Evolutionary conservation across 179 eudicot genomes (phyloP).

Genomic region (Carnegiea gigantea): DNA sequence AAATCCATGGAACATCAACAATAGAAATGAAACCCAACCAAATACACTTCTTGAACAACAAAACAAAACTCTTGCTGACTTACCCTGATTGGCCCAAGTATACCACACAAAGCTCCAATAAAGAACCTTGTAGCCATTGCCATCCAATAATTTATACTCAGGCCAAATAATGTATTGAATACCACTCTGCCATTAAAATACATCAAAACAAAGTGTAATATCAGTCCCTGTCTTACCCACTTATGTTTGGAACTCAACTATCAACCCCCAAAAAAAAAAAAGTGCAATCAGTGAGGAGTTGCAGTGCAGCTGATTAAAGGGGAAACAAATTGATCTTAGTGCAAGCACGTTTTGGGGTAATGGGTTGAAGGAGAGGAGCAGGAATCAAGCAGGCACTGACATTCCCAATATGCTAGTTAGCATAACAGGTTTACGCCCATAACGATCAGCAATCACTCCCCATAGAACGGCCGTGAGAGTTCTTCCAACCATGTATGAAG

Average conservation of each 20-base stretch:
- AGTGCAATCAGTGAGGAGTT: constrained; percentile 5
- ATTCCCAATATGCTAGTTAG: constrained; percentile 50
- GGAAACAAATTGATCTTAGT: background rate
- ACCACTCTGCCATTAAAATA: constrained; percentile 48
- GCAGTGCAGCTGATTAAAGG: background rate
- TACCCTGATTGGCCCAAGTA: constrained; percentile 53
- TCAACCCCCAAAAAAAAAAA: background rate
- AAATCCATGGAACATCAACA: background rate
- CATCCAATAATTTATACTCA: constrained; percentile 84
- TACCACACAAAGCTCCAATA: constrained; percentile 66
- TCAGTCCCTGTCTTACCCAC: background rate
- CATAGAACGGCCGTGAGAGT: constrained; percentile 55
- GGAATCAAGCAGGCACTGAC: constrained; percentile 31
- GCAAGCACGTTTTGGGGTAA: background rate
- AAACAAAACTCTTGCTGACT: constrained; percentile 6
- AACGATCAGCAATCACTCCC: constrained; percentile 62
- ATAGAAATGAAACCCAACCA: background rate
- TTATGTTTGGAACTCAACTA: too few relatives aligned
- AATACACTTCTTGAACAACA: constrained; percentile 53
- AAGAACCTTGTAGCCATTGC: constrained; percentile 66
- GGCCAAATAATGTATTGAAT: constrained; percentile 76
- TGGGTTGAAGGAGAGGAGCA: background rate
- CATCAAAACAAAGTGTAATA: background rate
- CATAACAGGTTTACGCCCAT: constrained; percentile 64
- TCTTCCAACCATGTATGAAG: constrained; percentile 64